phyloP scores from a whole-genome alignment of 2,329 filamentous ascomycete species.

The Cadophora luteo-olivacea region DNA sequence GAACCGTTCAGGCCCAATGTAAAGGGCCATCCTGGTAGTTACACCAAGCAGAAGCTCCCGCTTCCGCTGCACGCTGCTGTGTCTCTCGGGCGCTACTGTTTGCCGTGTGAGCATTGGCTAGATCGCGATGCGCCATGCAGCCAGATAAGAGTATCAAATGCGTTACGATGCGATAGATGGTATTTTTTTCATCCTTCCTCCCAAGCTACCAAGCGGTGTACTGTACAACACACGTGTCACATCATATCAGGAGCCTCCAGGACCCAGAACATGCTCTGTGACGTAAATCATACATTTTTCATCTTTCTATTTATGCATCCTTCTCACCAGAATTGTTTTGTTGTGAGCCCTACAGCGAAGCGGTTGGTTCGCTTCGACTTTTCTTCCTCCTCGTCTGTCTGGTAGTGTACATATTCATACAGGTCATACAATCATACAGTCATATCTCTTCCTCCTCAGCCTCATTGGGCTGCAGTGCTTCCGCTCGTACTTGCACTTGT shows the following conservation, averaged over 20 bases:
- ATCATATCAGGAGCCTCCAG: constrained; percentile 22
- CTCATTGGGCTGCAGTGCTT: constrained; percentile 17
- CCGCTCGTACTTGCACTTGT: constrained; percentile 4
- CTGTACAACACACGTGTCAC: constrained; percentile 33
- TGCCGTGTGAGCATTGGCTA: constrained; percentile 5
- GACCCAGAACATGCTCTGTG: constrained; percentile 25
- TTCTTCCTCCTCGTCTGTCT: neutral
- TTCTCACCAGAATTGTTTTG: constrained; percentile 5
- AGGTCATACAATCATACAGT: constrained; percentile 24
- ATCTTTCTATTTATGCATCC: constrained; percentile 18
- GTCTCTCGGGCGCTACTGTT: neutral
- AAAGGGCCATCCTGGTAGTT: constrained; percentile 5
- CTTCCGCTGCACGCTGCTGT: constrained; percentile 11
- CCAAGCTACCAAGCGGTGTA: constrained; percentile 27
- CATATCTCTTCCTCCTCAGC: constrained; percentile 5
- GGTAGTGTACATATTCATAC: constrained; percentile 18
- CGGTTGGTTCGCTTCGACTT: constrained; percentile 11
- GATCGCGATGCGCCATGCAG: constrained; percentile 1
- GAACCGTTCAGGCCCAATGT: constrained; percentile 16
- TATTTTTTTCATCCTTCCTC: constrained; percentile 8
- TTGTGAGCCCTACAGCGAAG: constrained; percentile 8
- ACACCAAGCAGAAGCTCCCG: constrained; percentile 9
- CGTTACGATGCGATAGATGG: neutral
- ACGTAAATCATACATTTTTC: constrained; percentile 24
- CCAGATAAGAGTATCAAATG: constrained; percentile 6